Conservation (phyloP, 345 rosid species). For the Atalantia buxifolia region DNA sequence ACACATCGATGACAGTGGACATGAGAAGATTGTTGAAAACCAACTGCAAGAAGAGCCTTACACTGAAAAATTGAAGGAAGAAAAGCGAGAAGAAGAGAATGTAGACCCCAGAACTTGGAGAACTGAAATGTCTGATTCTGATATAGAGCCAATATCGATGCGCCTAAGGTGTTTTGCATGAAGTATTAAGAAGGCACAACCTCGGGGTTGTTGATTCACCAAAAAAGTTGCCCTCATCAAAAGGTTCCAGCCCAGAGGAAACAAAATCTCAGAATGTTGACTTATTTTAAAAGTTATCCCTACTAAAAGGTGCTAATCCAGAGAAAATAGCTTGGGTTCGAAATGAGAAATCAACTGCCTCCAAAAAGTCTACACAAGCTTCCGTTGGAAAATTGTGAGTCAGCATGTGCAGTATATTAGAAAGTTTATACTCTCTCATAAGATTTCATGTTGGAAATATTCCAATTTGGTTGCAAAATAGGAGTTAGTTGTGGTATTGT, state of each 20-base stretch:
- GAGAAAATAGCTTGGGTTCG: background rate
- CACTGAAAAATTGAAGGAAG: background rate
- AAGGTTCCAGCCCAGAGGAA: background rate
- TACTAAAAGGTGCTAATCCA: background rate
- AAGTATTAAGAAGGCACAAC: background rate
- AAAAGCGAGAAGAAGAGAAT: constrained; percentile 4
- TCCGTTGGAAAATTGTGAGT: constrained; percentile 23
- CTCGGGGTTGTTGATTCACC: constrained; percentile 2
- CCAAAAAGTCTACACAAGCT: background rate
- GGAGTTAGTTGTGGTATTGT: background rate
- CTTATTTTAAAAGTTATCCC: constrained; percentile 1
- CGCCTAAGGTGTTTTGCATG: background rate
- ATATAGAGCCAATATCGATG: background rate
- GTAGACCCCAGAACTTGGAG: background rate
- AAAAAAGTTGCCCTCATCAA: background rate
- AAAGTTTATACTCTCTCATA: background rate
- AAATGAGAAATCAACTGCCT: background rate
- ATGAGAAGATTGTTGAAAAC: background rate
- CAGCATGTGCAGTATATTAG: background rate
- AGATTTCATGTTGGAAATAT: background rate
- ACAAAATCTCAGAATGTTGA: background rate
- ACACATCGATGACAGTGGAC: constrained; percentile 4
- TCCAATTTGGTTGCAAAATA: background rate
- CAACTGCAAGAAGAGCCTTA: too few relatives aligned
- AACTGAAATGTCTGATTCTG: constrained; percentile 21